Base-by-base conservation (phyloP, 495 filamentous ascomycete species). In the Xanthoparmelia taractica region DNA sequence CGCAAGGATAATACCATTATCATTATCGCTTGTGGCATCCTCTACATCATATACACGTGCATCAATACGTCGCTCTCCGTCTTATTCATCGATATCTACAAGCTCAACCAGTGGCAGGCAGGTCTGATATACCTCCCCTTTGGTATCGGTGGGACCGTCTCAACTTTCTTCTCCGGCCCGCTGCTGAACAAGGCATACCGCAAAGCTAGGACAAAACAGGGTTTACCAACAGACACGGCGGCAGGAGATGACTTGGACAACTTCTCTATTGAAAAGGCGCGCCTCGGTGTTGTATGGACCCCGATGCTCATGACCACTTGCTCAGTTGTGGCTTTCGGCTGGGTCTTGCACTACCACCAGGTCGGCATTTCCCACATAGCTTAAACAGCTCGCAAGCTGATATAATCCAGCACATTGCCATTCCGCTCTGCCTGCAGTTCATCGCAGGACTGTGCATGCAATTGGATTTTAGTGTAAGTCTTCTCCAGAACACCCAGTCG, bases 241-340 rank as follows among this genome's bases (percentile, higher is more conserved):
- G 78, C 77, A 6, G 77, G 79, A 29, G 77, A 80, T 48, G 80
- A 87, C 59, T 70, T 86, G 27, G 66, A 70, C 12, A 73, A 78
- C 12, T 89, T 87, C 37, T 85, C 86, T 20, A 82, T 89, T 56
- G 86, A 89, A 65, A 77, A 79, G 57, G 85, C 84, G 11, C 80
- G 86, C 27, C 74, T 87, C 37, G 72, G 84, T 31, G 38, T 64
- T n/a, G 59, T 73, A 54, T 67, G 67, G 61, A 56, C 20, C 20
- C 57, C 64, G 41, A 62, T 69, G 61, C 43, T 65, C 41, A 52
- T 61, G 61, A 74, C 83, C 18, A 76, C 82, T 18, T 77, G 78
- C 59, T 80, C 81, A 0, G 54, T 81, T 0, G 63, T 82, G n/a
- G 59, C 68, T 3, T 34, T 80, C 55, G 80, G 78, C 15, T 73